Base-by-base conservation (phyloP, 495 filamentous ascomycete genomes). In the Chaetomium tenue region DNA sequence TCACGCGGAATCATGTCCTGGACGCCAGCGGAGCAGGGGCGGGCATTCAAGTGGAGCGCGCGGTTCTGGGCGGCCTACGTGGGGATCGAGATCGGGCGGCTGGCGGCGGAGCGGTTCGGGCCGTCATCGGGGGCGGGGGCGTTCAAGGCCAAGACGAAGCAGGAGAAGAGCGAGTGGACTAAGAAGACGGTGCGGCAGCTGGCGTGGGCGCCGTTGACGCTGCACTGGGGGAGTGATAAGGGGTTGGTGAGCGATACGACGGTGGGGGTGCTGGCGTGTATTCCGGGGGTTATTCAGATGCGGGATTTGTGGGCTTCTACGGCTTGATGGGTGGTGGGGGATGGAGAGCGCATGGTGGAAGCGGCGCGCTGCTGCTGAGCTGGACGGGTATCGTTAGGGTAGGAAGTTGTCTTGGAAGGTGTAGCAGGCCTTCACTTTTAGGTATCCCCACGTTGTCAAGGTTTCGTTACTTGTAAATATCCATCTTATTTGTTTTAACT, bases 151-250 rank as follows among this genome's bases (percentile, higher is more conserved):
- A 74, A 82, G 65, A 76, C 83, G 59, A 72, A 72, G 44, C 77
- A 65, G 65, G 82, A 75, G 80, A 66, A 61, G 55, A 73, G 63
- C 16, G 64, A 69, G 44, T 84, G 82, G 84, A 75, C 69, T 63
- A 79, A 70, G 65, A 78, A 76, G 62, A 58, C 84, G 54, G 66
- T 76, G 20, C 69, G 77, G 40, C 84, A 86, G 67, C 66, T 79
- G 62, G 84, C 84, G 33, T 86, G 79, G 78, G 82, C 83, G 37
- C 84, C 83, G 63, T 71, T 86, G 61, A 86, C 84, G 47, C 72
- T 96, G 30, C 93, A 97, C 79, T 97, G 90, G 90, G 89, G 90
- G 70, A 70, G 87, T 20, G 88, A 91, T 74, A 78, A 86, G 61
- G 91, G 91, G 0, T 69, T 87, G 15, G 72, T 90, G 55, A 75